Conservation (phyloP, 2,329 filamentous ascomycete species). For the Aspergillus costaricaensis region DNA sequence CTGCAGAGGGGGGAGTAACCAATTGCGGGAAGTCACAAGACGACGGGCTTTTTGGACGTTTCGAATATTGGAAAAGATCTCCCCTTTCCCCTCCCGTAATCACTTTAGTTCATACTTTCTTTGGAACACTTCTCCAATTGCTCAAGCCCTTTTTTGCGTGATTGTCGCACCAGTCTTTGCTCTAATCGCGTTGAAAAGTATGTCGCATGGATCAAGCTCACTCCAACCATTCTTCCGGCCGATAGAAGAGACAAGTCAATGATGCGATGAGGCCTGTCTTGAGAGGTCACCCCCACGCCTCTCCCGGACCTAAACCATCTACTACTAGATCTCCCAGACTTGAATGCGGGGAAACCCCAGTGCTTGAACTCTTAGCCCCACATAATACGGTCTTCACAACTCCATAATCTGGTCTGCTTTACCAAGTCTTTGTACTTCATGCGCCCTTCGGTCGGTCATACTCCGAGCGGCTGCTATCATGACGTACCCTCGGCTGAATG, state of each 20-base stretch:
- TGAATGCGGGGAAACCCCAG: not conserved
- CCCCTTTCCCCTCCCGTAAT: not conserved
- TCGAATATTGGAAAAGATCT: not conserved
- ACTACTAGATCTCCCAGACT: not conserved
- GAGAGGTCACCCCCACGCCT: not conserved
- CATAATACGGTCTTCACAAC: not conserved
- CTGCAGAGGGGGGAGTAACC: not conserved
- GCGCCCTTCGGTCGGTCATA: conserved; percentile 25
- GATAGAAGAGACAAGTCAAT: not conserved
- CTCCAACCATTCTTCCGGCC: not conserved
- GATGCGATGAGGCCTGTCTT: not conserved
- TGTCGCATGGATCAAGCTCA: not conserved
- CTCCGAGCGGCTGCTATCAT: conserved; percentile 27
- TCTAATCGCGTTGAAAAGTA: too few relatives aligned
- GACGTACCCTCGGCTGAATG: conserved; percentile 12
- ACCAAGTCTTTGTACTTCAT: conserved; percentile 17
- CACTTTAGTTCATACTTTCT: not conserved
- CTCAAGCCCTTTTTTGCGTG: not conserved
- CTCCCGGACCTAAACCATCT: not conserved
- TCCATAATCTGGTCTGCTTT: conserved; percentile 4
- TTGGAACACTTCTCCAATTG: not conserved
- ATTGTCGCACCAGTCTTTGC: not conserved
- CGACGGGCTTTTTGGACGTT: not conserved
- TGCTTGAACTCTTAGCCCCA: not conserved
- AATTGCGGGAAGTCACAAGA: not conserved